Evolutionary conservation across 306 rosid genomes (phyloP).

Genomic region (Pueraria montana): DNA sequence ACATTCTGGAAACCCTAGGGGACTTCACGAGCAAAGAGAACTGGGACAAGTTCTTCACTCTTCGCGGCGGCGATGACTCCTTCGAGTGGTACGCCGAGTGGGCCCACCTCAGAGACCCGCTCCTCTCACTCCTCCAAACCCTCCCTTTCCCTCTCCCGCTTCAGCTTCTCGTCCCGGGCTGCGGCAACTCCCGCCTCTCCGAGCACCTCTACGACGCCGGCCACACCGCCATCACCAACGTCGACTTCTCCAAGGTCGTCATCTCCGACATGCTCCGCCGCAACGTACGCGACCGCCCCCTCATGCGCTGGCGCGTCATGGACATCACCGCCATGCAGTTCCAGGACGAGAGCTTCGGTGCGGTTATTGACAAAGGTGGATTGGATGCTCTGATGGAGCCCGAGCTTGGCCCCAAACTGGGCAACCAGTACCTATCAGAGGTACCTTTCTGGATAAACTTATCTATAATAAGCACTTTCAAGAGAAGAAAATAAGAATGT

Average conservation of each 20-base stretch:
- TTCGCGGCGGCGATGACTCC: conserved; percentile 71
- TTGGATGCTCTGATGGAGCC: conserved; percentile 99
- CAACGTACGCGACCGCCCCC: conserved; percentile 82
- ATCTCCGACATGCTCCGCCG: conserved; percentile 94
- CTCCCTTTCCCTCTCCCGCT: conserved; percentile 23
- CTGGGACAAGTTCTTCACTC: conserved; percentile 96
- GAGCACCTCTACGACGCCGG: conserved; percentile 91
- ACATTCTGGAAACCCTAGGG: conserved; percentile 76
- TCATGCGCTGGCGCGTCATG: conserved; percentile 97
- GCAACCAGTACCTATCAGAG: conserved; percentile 83
- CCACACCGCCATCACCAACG: conserved; percentile 66
- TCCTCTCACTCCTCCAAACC: conserved; percentile 63
- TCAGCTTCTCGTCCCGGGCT: conserved; percentile 81
- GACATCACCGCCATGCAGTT: conserved; percentile 95
- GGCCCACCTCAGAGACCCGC: conserved; percentile 67
- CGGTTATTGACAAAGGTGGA: conserved; percentile 92
- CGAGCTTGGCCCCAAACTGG: conserved; percentile 80
- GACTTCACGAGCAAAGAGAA: conserved; percentile 95
- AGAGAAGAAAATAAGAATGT: no score
- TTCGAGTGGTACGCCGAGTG: conserved; percentile 98
- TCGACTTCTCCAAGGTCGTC: conserved; percentile 92
- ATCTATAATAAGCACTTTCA: background rate
- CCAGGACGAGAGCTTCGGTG: conserved; percentile 63
- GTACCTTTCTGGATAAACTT: conserved; percentile 37
- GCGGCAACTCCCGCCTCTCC: conserved; percentile 93